Conservation (phyloP, 2,329 filamentous ascomycete genomes). For the Acarospora socialis region DNA sequence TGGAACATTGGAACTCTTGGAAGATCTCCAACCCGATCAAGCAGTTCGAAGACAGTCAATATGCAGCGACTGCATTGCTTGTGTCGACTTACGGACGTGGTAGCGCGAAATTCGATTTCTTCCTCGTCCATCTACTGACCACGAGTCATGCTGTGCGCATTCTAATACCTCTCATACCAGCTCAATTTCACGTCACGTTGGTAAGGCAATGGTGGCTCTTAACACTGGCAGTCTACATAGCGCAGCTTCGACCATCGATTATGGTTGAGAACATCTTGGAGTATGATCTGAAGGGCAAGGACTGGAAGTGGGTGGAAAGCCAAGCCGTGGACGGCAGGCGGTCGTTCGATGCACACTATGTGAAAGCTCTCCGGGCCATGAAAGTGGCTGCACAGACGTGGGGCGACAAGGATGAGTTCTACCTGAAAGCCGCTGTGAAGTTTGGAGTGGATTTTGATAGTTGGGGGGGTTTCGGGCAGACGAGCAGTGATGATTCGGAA, state of each 20-base stretch:
- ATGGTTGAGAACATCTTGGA: constrained; percentile 48
- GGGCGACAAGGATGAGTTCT: constrained; percentile 31
- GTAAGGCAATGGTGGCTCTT: constrained; percentile 86
- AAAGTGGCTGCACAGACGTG: constrained; percentile 46
- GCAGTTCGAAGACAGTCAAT: constrained; percentile 59
- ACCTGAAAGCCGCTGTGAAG: constrained; percentile 35
- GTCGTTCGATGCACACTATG: constrained; percentile 64
- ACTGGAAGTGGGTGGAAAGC: constrained; percentile 64
- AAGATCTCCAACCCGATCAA: constrained; percentile 51
- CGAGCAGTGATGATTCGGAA: too few species aligned
- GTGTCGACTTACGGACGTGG: constrained; percentile 19
- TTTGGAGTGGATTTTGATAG: constrained; percentile 32
- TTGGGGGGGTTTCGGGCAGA: constrained; percentile 15
- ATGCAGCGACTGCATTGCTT: constrained; percentile 35
- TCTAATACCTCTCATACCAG: constrained; percentile 62
- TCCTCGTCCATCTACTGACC: constrained; percentile 67
- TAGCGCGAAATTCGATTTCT: constrained; percentile 59
- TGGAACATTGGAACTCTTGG: constrained; percentile 92
- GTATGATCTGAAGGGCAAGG: constrained; percentile 46
- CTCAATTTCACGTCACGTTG: constrained; percentile 56
- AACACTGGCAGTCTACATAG: constrained; percentile 61
- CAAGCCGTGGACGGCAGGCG: constrained; percentile 55
- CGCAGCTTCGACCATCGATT: constrained; percentile 58
- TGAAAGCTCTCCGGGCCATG: constrained; percentile 70
- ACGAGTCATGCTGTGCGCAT: constrained; percentile 81